Conservation (phyloP, 2,329 filamentous ascomycete genomes). For the Massarina eburnea region DNA sequence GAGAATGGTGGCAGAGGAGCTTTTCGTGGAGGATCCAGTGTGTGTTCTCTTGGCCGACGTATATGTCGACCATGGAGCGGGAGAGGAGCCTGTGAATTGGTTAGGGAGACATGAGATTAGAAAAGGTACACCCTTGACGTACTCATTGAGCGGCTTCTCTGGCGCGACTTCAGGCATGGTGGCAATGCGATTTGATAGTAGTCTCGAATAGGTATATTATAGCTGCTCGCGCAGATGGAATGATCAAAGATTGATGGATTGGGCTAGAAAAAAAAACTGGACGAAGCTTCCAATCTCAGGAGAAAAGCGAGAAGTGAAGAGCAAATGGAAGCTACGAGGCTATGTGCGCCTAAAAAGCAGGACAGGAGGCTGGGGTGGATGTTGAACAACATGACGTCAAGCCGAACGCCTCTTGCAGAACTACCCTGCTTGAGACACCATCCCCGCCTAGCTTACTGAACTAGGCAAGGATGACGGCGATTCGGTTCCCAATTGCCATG, state of each 20-base stretch:
- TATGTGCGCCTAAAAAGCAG: constrained; percentile 26
- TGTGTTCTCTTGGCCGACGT: constrained; percentile 56
- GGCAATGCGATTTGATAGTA: constrained; percentile 1
- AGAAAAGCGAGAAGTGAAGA: constrained; percentile 2
- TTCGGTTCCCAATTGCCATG: constrained; percentile 32
- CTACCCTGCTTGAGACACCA: constrained; percentile 28
- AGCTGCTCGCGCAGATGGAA: background rate
- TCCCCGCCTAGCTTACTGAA: constrained; percentile 18
- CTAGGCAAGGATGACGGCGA: constrained; percentile 27
- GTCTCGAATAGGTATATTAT: background rate
- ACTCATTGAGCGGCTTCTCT: constrained; percentile 41
- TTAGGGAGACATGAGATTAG: background rate
- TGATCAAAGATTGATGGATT: background rate
- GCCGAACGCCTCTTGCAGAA: constrained; percentile 22
- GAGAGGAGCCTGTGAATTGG: constrained; percentile 51
- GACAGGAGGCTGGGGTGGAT: constrained; percentile 26
- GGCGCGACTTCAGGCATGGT: constrained; percentile 27
- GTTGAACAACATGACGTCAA: constrained; percentile 26
- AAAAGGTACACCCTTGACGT: constrained; percentile 10
- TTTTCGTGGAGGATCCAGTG: constrained; percentile 60
- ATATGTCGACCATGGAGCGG: constrained; percentile 58
- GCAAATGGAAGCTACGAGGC: constrained; percentile 20
- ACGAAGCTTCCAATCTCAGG: background rate
- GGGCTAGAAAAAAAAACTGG: background rate
- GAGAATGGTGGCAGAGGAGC: constrained; percentile 56